phyloP scores from a whole-genome alignment of 768 basidiomycete species.

The Lyophyllum decastes region DNA sequence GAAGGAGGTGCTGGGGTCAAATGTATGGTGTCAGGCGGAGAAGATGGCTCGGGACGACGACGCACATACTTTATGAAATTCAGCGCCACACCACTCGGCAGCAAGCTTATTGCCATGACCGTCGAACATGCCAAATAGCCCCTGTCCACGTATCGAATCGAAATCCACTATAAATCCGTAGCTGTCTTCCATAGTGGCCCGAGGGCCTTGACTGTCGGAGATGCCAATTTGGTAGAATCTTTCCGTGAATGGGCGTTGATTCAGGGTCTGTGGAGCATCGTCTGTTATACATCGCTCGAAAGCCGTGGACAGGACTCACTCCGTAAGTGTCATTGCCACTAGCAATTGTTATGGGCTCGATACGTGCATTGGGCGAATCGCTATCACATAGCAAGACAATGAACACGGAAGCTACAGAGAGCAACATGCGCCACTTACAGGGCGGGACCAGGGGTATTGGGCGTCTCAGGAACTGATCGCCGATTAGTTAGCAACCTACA shows the following conservation, averaged over 20 bases:
- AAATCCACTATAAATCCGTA: slow-evolving; percentile 17
- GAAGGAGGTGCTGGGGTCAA: slow-evolving; percentile 13
- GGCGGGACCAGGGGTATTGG: slow-evolving; percentile 7
- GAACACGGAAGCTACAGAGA: neutral
- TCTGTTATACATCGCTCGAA: neutral
- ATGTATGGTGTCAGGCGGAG: slow-evolving; percentile 1
- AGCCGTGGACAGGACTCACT: neutral
- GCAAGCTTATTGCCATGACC: slow-evolving; percentile 19
- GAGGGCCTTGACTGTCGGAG: slow-evolving; percentile 6
- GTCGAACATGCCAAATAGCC: slow-evolving; percentile 16
- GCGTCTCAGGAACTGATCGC: slow-evolving; percentile 13
- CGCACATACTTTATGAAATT: slow-evolving; percentile 16
- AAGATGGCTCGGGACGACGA: neutral
- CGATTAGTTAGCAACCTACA: neutral
- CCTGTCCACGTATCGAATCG: slow-evolving; percentile 15
- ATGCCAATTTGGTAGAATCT: slow-evolving; percentile 14
- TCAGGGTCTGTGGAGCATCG: slow-evolving; percentile 6
- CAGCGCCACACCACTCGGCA: slow-evolving; percentile 17
- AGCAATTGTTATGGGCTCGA: slow-evolving; percentile 14
- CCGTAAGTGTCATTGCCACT: slow-evolving; percentile 12
- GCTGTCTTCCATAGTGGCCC: slow-evolving; percentile 17
- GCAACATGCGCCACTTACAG: slow-evolving; percentile 5
- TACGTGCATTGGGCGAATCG: slow-evolving; percentile 2
- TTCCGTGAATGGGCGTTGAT: slow-evolving; percentile 11
- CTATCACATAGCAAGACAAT: neutral